Conservation (phyloP, 208 protist genomes). For the Leishmania turanica region DNA sequence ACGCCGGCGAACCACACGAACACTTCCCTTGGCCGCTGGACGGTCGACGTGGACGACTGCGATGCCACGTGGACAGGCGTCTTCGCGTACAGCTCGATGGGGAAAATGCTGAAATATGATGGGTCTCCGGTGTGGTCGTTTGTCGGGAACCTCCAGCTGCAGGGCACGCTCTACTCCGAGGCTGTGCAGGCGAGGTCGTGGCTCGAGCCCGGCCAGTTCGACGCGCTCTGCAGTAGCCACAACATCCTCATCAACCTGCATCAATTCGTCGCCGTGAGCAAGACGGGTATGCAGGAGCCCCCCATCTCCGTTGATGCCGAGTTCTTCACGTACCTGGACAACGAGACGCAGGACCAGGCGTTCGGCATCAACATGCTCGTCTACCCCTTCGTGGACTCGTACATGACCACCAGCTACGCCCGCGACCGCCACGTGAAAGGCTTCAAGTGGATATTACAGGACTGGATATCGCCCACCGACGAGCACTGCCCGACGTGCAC, state of each 20-base stretch:
- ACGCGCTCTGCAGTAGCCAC: constrained; percentile 48
- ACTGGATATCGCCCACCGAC: constrained; percentile 50
- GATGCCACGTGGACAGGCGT: constrained; percentile 80
- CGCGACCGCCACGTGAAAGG: constrained; percentile 73
- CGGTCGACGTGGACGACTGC: constrained; percentile 79
- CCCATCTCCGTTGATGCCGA: constrained; percentile 73
- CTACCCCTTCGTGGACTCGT: constrained; percentile 62
- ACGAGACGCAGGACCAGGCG: constrained; percentile 49
- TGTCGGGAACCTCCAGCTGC: constrained; percentile 46
- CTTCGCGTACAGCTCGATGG: constrained; percentile 58
- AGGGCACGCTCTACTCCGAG: constrained; percentile 74
- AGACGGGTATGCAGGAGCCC: constrained; percentile 24
- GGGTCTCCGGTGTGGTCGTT: constrained; percentile 58
- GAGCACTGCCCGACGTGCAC: constrained; percentile 77
- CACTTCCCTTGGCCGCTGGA: constrained; percentile 44
- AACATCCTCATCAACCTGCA: constrained; percentile 66
- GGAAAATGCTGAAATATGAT: constrained; percentile 41
- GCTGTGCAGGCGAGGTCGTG: constrained; percentile 68
- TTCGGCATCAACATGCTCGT: constrained; percentile 87
- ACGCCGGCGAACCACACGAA: constrained; percentile 54
- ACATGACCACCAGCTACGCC: constrained; percentile 62
- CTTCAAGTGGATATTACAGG: constrained; percentile 78
- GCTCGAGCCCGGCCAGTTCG: constrained; percentile 55
- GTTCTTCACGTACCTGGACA: constrained; percentile 67
- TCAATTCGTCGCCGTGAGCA: constrained; percentile 57